A percentile compares a stretch with the other conserved stretches of the same genome.
These are phyloP conservation scores for Solanum sitiens DNA, from an alignment of 257 asterid species.

Conservation along the genomic window DNA sequence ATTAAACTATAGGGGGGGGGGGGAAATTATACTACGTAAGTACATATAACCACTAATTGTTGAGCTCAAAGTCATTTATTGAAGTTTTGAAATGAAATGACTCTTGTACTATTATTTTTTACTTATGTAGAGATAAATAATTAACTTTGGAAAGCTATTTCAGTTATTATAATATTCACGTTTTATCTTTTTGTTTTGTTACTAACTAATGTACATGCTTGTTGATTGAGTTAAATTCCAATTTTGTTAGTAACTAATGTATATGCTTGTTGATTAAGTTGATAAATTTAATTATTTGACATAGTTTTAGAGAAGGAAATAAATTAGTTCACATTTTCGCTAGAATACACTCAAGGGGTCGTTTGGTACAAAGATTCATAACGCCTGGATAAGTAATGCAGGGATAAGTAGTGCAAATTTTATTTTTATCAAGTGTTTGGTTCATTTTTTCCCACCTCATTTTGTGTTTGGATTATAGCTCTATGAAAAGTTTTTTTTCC, in stretches of 20 bases:
- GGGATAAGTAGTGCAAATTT: too few relatives aligned
- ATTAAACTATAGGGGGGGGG: too few relatives aligned
- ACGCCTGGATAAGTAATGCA: too few relatives aligned
- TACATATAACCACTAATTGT: neutral
- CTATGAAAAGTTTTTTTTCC: too few relatives aligned
- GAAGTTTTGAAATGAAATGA: neutral
- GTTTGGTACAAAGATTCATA: too few relatives aligned
- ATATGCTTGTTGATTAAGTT: neutral
- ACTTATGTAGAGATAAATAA: neutral
- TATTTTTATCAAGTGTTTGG: too few relatives aligned
- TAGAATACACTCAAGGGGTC: fast-evolving
- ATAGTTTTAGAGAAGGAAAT: neutral
- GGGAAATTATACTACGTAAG: too few relatives aligned
- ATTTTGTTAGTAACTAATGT: neutral
- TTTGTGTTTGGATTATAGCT: too few relatives aligned
- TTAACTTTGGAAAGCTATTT: neutral
- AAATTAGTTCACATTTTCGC: neutral
- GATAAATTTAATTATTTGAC: neutral
- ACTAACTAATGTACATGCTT: neutral
- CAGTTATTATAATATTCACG: neutral
- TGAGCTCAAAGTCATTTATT: neutral
- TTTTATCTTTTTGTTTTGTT: too few relatives aligned
- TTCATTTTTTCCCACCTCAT: too few relatives aligned
- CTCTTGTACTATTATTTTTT: neutral
- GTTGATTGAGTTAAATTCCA: neutral